Evolutionary conservation across 129 eudicot species (phyloP).

Genomic region (Gnaphalium uliginosum): DNA sequence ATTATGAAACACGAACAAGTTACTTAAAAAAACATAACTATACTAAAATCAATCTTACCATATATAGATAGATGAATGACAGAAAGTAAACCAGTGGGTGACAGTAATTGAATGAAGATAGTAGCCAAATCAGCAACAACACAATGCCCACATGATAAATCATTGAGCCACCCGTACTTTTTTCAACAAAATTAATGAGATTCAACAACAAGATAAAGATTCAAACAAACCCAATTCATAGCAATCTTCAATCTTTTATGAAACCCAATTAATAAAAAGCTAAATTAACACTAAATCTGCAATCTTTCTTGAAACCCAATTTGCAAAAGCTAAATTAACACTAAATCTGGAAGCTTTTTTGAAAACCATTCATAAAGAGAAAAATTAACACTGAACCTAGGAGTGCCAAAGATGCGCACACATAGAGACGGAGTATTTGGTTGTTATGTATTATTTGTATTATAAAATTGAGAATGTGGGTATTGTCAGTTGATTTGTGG

Average conservation of each 20-base stretch:
- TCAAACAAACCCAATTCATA: constrained; percentile 23
- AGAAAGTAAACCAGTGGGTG: constrained; percentile 59
- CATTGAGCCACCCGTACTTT: constrained; percentile 48
- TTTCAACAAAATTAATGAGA: background rate
- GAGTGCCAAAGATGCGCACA: constrained; percentile 21
- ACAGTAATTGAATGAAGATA: constrained; percentile 51
- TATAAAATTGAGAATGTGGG: constrained; percentile 21
- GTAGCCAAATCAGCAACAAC: constrained; percentile 57
- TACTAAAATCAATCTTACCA: constrained; percentile 38
- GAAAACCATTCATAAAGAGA: background rate
- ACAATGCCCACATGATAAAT: constrained; percentile 74
- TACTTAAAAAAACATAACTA: background rate
- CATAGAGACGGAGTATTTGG: constrained; percentile 21
- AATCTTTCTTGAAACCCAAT: background rate
- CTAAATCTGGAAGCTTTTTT: background rate
- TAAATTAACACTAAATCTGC: background rate
- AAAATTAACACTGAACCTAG: background rate
- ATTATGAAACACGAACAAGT: constrained; percentile 1
- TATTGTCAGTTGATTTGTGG: constrained; percentile 1
- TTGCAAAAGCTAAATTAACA: background rate
- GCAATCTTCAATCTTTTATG: constrained; percentile 9
- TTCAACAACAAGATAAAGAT: constrained; percentile 6
- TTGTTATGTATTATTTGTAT: background rate
- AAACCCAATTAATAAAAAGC: constrained; percentile 21
- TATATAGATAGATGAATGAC: constrained; percentile 62